A percentile compares a stretch with the other conserved stretches of the same genome.
These are phyloP conservation scores for Penicillium goetzii DNA, from an alignment of 495 filamentous ascomycete genomes.

Conservation along the genomic window DNA sequence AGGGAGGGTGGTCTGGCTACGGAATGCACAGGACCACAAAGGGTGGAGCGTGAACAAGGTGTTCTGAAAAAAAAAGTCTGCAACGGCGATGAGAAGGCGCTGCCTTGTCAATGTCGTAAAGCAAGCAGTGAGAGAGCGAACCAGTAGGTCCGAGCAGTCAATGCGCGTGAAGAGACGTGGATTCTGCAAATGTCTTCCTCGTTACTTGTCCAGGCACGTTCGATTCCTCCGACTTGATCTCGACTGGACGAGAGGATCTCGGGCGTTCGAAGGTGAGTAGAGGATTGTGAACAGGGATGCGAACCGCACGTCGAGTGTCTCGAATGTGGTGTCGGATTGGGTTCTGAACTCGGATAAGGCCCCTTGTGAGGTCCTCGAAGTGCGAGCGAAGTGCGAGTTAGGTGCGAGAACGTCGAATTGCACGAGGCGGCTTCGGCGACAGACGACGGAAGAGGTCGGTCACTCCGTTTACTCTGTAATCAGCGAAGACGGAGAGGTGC, in stretches of 20 bases:
- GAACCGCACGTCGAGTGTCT: neutral
- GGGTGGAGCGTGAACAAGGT: neutral
- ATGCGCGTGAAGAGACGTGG: slow-evolving; percentile 4
- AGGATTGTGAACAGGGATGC: slow-evolving; percentile 18
- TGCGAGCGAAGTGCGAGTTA: neutral
- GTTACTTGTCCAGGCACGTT: slow-evolving; percentile 9
- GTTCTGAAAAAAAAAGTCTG: slow-evolving; percentile 10
- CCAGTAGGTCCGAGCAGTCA: slow-evolving; percentile 10
- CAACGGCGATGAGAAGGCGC: slow-evolving; percentile 23
- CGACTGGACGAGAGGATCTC: slow-evolving; percentile 6
- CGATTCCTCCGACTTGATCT: neutral
- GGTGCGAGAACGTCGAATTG: neutral
- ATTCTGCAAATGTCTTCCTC: slow-evolving; percentile 3
- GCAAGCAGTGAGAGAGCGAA: slow-evolving; percentile 8
- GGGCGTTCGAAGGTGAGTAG: slow-evolving; percentile 8
- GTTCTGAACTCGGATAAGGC: slow-evolving; percentile 11
- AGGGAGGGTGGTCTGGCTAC: slow-evolving; percentile 12
- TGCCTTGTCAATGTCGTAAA: slow-evolving; percentile 24
- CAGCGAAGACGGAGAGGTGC: slow-evolving; percentile 14
- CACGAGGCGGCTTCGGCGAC: slow-evolving; percentile 8
- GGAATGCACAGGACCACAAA: slow-evolving; percentile 16
- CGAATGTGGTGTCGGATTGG: neutral
- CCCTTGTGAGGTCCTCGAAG: slow-evolving; percentile 1
- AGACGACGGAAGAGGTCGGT: slow-evolving; percentile 11
- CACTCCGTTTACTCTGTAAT: slow-evolving; percentile 12